Base-by-base conservation (phyloP, 2,329 filamentous ascomycete species). In the Dothistroma pini region DNA sequence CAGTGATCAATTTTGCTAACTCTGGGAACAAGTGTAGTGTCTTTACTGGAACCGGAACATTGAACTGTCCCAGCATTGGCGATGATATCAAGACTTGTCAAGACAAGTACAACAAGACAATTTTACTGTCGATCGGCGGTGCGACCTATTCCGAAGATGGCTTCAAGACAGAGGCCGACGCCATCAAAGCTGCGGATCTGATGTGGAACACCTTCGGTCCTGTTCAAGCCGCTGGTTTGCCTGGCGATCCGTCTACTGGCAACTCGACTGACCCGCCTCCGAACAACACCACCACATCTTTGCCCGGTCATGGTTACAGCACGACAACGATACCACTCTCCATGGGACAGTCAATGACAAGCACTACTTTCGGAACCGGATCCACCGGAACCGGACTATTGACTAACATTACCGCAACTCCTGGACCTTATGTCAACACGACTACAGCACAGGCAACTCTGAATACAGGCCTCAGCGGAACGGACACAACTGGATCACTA, bases 201-300 rank as follows among this genome's bases (percentile, higher is more conserved):
- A 76, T 92, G 59, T 92, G 89, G 89, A 78, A 83, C 55, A 88
- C 86, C 64, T 91, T 91, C 72, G 89, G 89, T 1, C 86, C 88
- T 4, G 71, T 60, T 21, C 7, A 29, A 7, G 16, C 25, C 12
- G n/a, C 51, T 53, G 25, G 6, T 35, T 21, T 35, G 48, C 29
- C 48, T 2, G 25, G 48, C 31, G 34, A 53, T 21, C 7, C n/a
- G n/a, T 32, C 51, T 11, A 11, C 31, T 32, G 31, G 22, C 10
- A 53, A 35, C 34, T 10, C 12, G 12, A 35, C 51, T 14, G 51
- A 21, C 14, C 6, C 51, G 14, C n/a, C 16, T 29, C 4, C 7
- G 11, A 51, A 21, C 19, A 51, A 51, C 21, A 12, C 12, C 48
- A 29, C 21, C 6, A 51, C 21, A 14, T 51, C 21, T 25, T 14